These are phyloP conservation scores for Adiantum capillusveneris DNA, from an alignment of 75 land plant genomes.

Conservation along the genomic window DNA sequence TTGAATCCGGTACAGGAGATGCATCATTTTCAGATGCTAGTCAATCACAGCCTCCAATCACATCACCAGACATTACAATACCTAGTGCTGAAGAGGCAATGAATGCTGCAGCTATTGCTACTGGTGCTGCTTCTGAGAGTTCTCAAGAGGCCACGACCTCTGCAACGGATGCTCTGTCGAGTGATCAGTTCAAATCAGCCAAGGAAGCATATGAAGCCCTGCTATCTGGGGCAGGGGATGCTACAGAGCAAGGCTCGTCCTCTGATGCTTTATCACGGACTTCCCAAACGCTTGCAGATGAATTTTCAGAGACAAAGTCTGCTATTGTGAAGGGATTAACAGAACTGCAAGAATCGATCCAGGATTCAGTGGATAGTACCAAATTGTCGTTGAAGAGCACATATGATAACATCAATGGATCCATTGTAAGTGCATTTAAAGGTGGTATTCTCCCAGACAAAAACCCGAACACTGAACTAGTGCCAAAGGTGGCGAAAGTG, in stretches of 20 bases:
- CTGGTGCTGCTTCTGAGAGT: too few species aligned
- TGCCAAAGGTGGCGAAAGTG: conserved; percentile 20
- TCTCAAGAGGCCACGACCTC: neutral
- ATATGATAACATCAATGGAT: conserved; percentile 35
- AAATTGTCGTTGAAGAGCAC: conserved; percentile 24
- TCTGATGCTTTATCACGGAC: neutral
- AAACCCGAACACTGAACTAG: conserved; percentile 18
- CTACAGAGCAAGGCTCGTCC: neutral
- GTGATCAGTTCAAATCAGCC: neutral
- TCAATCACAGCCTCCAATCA: too few species aligned
- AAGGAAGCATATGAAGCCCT: conserved; percentile 10
- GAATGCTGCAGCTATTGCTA: too few species aligned
- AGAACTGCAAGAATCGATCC: conserved; percentile 31
- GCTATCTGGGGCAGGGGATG: neutral
- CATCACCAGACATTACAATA: too few species aligned
- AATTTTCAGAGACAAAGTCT: conserved; percentile 12
- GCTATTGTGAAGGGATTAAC: conserved; percentile 9
- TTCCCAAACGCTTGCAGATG: conserved; percentile 8
- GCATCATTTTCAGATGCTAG: too few species aligned
- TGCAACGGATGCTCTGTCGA: neutral
- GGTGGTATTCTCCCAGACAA: conserved; percentile 33
- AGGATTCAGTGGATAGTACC: conserved; percentile 24
- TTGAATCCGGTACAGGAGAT: too few species aligned
- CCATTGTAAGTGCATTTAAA: conserved; percentile 24
- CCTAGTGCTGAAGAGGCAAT: too few species aligned